phyloP scores from a whole-genome alignment of 495 filamentous ascomycete species.

The Podospora pseudoanserina region DNA sequence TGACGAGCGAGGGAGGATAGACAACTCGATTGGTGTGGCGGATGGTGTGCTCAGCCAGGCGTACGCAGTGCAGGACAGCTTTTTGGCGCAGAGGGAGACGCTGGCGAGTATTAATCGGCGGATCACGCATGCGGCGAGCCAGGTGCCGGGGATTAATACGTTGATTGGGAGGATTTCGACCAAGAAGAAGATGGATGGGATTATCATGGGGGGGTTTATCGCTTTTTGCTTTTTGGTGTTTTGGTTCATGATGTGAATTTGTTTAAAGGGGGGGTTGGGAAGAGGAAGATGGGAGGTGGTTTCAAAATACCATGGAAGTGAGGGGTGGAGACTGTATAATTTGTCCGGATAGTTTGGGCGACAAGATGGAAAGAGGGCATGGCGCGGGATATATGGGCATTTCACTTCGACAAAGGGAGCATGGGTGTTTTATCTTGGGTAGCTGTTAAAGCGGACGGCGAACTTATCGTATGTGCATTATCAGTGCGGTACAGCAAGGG shows the following conservation, averaged over 20 bases:
- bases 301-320: background rate
- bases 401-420: no score
- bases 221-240: slow-evolving; percentile 86
- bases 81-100: slow-evolving; percentile 80
- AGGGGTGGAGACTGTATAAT: background rate
- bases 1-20: slow-evolving; percentile 77
- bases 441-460: background rate
- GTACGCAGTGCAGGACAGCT: slow-evolving; percentile 93
- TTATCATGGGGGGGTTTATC: slow-evolving; percentile 88
- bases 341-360: background rate
- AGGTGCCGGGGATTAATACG: slow-evolving; percentile 89
- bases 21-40: slow-evolving; percentile 79
- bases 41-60: slow-evolving; percentile 93
- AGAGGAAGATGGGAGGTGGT: background rate
- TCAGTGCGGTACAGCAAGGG: background rate
- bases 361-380: background rate
- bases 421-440: slow-evolving; percentile 5
- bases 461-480: background rate
- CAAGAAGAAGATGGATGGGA: slow-evolving; percentile 91
- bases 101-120: slow-evolving; percentile 81
- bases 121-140: slow-evolving; percentile 81
- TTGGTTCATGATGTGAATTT: slow-evolving; percentile 67
- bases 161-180: slow-evolving; percentile 91
- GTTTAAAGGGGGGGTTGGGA: background rate
- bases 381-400: background rate